Conservation (phyloP, 1,284 basidiomycete genomes). For the Xanthoconium separans region DNA sequence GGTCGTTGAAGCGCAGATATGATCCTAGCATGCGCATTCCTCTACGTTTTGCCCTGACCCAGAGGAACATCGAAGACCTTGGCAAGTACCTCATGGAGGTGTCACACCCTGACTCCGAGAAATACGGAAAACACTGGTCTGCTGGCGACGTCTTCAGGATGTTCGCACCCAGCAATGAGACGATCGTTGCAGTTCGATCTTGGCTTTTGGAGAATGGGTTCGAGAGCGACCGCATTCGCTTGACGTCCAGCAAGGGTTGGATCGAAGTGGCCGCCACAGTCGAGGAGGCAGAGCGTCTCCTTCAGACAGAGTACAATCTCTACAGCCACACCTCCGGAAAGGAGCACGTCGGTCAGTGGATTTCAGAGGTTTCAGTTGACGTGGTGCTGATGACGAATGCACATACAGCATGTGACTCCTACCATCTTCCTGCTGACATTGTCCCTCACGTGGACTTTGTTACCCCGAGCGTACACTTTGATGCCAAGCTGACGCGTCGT, state of each 20-base stretch:
- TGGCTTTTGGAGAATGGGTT: conserved; percentile 43
- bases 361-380: conserved; percentile 9
- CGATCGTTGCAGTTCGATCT: conserved; percentile 34
- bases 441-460: conserved; percentile 32
- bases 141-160: conserved; percentile 35
- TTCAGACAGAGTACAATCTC: conserved; percentile 27
- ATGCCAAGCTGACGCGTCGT: conserved; percentile 30
- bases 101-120: conserved; percentile 41
- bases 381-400: conserved; percentile 4
- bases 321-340: conserved; percentile 39
- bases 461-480: conserved; percentile 24
- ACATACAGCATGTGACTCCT: conserved; percentile 28
- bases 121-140: conserved; percentile 46
- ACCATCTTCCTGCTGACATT: conserved; percentile 27
- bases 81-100: conserved; percentile 41
- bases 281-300: conserved; percentile 38
- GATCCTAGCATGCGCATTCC: conserved; percentile 27
- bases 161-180: conserved; percentile 40
- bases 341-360: conserved; percentile 39
- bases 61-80: conserved; percentile 40
- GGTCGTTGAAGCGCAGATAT: conserved; percentile 32
- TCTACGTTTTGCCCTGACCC: conserved; percentile 41
- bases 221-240: conserved; percentile 27
- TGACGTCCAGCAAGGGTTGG: conserved; percentile 41
- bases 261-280: conserved; percentile 39